Conservation (phyloP, 2,329 filamentous ascomycete genomes). For the Alternaria gansuensis region DNA sequence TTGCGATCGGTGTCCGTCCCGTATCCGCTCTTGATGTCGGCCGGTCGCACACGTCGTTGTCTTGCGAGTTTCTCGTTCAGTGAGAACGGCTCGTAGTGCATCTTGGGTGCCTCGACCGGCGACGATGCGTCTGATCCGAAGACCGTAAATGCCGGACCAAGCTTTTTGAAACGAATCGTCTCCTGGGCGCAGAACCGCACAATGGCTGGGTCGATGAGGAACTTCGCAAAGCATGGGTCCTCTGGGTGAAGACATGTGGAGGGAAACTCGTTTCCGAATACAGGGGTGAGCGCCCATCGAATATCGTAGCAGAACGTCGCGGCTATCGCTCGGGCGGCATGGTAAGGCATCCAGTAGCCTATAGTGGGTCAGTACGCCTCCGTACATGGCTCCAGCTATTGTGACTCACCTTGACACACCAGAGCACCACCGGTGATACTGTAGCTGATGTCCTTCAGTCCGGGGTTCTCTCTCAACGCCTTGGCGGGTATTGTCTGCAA, state of each 20-base stretch:
- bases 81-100: slow-evolving; percentile 26
- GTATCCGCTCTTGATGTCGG: slow-evolving; percentile 54
- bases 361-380: slow-evolving; percentile 19
- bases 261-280: slow-evolving; percentile 87
- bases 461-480: slow-evolving; percentile 73
- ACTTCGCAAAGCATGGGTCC: slow-evolving; percentile 67
- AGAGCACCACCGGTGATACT: slow-evolving; percentile 95
- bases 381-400: background rate
- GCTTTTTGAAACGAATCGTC: slow-evolving; percentile 49
- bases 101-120: slow-evolving; percentile 21
- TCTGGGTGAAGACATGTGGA: slow-evolving; percentile 71
- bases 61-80: slow-evolving; percentile 22
- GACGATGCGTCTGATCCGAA: slow-evolving; percentile 6
- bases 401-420: slow-evolving; percentile 71
- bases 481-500: slow-evolving; percentile 85
- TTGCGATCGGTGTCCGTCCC: slow-evolving; percentile 54
- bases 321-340: slow-evolving; percentile 85
- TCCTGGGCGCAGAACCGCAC: slow-evolving; percentile 51
- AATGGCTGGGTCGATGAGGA: slow-evolving; percentile 53
- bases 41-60: slow-evolving; percentile 24
- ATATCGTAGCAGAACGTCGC: slow-evolving; percentile 89
- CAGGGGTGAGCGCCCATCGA: slow-evolving; percentile 82
- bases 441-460: slow-evolving; percentile 87
- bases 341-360: slow-evolving; percentile 98
- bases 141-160: slow-evolving; percentile 33